Conservation (phyloP, 2,329 filamentous ascomycete species). For the Westerdykella aurantiaca region DNA sequence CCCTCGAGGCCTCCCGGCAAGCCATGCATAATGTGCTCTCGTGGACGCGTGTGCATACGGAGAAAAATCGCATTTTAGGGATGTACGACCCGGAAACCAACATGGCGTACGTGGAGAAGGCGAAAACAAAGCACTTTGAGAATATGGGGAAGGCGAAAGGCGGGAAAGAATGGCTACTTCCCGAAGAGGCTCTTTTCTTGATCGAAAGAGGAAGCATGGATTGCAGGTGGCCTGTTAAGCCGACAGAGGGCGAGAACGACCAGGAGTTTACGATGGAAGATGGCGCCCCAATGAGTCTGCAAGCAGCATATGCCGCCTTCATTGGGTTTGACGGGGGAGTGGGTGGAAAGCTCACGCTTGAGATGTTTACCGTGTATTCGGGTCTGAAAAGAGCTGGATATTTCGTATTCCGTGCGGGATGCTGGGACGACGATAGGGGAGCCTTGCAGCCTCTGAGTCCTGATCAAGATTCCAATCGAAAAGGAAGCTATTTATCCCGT, state of each 20-base stretch:
- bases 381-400: conserved; percentile 80
- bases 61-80: conserved; percentile 60
- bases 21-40: conserved; percentile 86
- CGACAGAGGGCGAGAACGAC: conserved; percentile 25
- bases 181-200: conserved; percentile 86
- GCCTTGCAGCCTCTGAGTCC: conserved; percentile 7
- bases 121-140: conserved; percentile 66
- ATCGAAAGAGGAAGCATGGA: conserved; percentile 84
- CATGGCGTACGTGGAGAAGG: conserved; percentile 59
- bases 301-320: conserved; percentile 82
- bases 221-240: conserved; percentile 67
- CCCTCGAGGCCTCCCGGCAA: conserved; percentile 72
- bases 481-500: conserved; percentile 23
- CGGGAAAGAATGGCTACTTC: conserved; percentile 69
- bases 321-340: conserved; percentile 60
- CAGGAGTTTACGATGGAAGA: conserved; percentile 44
- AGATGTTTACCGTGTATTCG: conserved; percentile 83
- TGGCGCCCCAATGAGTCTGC: conserved; percentile 75
- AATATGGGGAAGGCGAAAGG: conserved; percentile 60
- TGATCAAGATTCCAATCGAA: conserved; percentile 6
- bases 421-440: conserved; percentile 33
- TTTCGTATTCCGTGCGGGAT: conserved; percentile 66
- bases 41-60: conserved; percentile 68
- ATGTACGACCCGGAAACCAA: conserved; percentile 65
- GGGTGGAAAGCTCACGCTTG: conserved; percentile 54